These are phyloP conservation scores for Eleusine indica DNA, from an alignment of 176 grass and related monocot species.

Conservation along the genomic window DNA sequence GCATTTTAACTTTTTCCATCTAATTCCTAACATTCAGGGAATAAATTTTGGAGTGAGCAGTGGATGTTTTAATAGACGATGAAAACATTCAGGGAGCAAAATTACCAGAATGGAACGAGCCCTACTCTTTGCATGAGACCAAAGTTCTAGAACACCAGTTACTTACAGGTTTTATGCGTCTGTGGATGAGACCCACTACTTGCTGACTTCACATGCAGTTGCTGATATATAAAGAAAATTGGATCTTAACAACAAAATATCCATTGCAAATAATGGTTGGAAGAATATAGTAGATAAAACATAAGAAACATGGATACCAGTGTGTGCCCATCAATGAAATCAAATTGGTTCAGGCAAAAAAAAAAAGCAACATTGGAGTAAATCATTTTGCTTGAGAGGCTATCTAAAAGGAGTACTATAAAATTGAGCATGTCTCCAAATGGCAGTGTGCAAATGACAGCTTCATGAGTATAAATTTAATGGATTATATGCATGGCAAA, in stretches of 20 bases:
- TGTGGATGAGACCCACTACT: conserved; percentile 78
- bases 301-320: background rate
- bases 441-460: too few species aligned
- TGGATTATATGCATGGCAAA: background rate
- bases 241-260: background rate
- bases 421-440: too few species aligned
- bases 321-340: background rate
- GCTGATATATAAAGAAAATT: conserved; percentile 41
- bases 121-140: background rate
- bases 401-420: too few species aligned
- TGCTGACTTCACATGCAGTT: conserved; percentile 96
- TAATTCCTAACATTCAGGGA: too few species aligned
- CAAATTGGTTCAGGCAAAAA: background rate
- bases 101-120: background rate
- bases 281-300: background rate
- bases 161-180: conserved; percentile 56
- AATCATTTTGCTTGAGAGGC: too few species aligned
- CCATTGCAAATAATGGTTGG: background rate
- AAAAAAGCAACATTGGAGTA: background rate
- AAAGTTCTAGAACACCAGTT: conserved; percentile 11
- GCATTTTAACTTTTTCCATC: too few species aligned
- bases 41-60: too few species aligned
- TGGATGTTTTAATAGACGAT: too few species aligned
- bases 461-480: background rate
- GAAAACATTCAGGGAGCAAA: background rate